phyloP scores from a whole-genome alignment of 805 yeast species.

The Candida tallmaniae region DNA sequence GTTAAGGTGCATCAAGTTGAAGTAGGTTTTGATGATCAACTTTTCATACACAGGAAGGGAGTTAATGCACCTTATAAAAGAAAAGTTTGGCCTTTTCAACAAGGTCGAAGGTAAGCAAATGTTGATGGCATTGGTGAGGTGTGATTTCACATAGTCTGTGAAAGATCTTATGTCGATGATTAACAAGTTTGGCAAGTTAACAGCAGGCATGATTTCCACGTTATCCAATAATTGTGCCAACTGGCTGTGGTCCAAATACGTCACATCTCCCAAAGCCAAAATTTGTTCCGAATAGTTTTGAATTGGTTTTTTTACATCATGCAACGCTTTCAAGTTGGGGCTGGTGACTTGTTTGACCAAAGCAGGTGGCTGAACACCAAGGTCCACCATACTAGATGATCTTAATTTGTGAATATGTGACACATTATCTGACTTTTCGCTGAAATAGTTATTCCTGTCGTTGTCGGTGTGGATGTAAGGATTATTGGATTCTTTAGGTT shows the following conservation, averaged over 20 bases:
- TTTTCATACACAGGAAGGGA: slow-evolving; percentile 56
- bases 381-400: slow-evolving; percentile 5
- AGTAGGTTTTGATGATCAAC: slow-evolving; percentile 25
- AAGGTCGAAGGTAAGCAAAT: slow-evolving; percentile 89
- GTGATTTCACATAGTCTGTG: slow-evolving; percentile 60
- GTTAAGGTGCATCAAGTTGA: slow-evolving; percentile 6
- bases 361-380: slow-evolving; percentile 4
- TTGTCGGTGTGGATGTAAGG: background rate
- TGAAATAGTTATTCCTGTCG: slow-evolving; percentile 1
- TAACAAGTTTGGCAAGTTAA: slow-evolving; percentile 23
- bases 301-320: slow-evolving; percentile 2
- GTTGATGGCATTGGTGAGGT: slow-evolving; percentile 60
- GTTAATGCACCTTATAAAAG: slow-evolving; percentile 55
- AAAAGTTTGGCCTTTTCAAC: slow-evolving; percentile 69
- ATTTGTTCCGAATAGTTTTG: slow-evolving; percentile 7
- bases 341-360: slow-evolving; percentile 6
- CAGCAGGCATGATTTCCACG: slow-evolving; percentile 1
- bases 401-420: too few species aligned
- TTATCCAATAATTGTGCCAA: slow-evolving; percentile 2
- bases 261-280: slow-evolving; percentile 3
- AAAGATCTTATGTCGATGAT: slow-evolving; percentile 78
- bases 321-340: slow-evolving; percentile 9
- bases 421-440: too few species aligned
- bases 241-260: slow-evolving; percentile 1
- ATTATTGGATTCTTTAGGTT: background rate